Conservation (phyloP, 345 rosid species). For the Bruguiera parviflora region DNA sequence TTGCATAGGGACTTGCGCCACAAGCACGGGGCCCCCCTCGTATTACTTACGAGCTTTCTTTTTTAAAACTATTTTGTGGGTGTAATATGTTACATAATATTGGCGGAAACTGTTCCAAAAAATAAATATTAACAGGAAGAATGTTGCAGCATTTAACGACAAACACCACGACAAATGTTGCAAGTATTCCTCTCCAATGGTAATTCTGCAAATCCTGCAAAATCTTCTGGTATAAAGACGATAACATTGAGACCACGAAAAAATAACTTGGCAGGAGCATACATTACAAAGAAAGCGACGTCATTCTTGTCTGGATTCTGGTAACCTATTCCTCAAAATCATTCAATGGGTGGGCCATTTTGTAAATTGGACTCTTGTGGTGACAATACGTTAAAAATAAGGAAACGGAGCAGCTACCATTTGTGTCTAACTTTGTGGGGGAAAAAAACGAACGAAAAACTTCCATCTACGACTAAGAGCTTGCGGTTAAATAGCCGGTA, state of each 20-base stretch:
- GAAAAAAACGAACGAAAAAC: no score
- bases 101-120: background rate
- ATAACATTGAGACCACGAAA: constrained; percentile 11
- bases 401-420: no score
- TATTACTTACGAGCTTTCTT: no score
- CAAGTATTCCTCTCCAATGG: constrained; percentile 29
- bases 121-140: constrained; percentile 26
- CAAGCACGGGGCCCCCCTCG: background rate
- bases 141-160: constrained; percentile 64
- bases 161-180: constrained; percentile 48
- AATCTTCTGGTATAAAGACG: constrained; percentile 31
- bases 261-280: background rate
- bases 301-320: constrained; percentile 35
- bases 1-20: constrained; percentile 1
- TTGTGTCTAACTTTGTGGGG: no score
- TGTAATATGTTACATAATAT: background rate
- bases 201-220: constrained; percentile 35
- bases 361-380: constrained; percentile 21
- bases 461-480: no score
- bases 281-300: constrained; percentile 25
- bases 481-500: no score
- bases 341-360: constrained; percentile 41
- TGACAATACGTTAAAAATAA: no score
- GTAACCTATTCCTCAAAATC: constrained; percentile 42
- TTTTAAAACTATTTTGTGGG: background rate